These are phyloP conservation scores for Trichoderma arundinaceum DNA, from an alignment of 2,329 filamentous ascomycete genomes.

Conservation along the genomic window DNA sequence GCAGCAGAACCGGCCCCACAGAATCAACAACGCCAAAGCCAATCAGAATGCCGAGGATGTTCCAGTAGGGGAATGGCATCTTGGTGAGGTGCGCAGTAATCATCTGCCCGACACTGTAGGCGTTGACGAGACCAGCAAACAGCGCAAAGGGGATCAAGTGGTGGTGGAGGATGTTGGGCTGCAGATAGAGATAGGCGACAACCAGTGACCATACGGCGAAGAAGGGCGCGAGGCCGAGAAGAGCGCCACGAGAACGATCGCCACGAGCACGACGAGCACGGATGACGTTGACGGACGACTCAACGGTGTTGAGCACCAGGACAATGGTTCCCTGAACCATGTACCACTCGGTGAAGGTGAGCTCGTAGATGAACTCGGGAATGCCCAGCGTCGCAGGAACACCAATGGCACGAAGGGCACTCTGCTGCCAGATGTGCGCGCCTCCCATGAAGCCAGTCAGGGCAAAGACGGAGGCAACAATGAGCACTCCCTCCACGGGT, in stretches of 20 bases:
- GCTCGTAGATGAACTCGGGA: slow-evolving; percentile 72
- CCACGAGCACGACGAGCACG: slow-evolving; percentile 75
- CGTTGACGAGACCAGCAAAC: slow-evolving; percentile 88
- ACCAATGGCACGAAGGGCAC: slow-evolving; percentile 74
- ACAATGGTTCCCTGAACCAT: slow-evolving; percentile 84
- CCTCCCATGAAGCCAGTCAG: slow-evolving; percentile 86
- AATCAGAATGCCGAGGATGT: slow-evolving; percentile 81
- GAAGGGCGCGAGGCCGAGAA: slow-evolving; percentile 84
- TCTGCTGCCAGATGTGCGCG: slow-evolving; percentile 90
- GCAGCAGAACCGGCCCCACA: slow-evolving; percentile 70
- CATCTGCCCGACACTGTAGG: slow-evolving; percentile 93
- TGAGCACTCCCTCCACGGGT: slow-evolving; percentile 91
- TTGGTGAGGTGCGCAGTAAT: slow-evolving; percentile 93
- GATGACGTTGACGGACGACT: slow-evolving; percentile 84
- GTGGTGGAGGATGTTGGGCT: slow-evolving; percentile 79
- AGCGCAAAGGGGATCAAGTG: slow-evolving; percentile 90
- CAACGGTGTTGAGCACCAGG: slow-evolving; percentile 81
- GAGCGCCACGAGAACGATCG: slow-evolving; percentile 73
- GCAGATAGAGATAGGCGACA: slow-evolving; percentile 78
- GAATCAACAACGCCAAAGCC: slow-evolving; percentile 80
- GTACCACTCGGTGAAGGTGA: slow-evolving; percentile 92
- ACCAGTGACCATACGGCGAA: slow-evolving; percentile 78
- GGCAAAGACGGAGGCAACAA: slow-evolving; percentile 79
- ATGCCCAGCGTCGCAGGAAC: slow-evolving; percentile 68
- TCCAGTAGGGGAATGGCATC: slow-evolving; percentile 86